Conservation (phyloP, 805 yeast species). For the Millerozyma acaciae region DNA sequence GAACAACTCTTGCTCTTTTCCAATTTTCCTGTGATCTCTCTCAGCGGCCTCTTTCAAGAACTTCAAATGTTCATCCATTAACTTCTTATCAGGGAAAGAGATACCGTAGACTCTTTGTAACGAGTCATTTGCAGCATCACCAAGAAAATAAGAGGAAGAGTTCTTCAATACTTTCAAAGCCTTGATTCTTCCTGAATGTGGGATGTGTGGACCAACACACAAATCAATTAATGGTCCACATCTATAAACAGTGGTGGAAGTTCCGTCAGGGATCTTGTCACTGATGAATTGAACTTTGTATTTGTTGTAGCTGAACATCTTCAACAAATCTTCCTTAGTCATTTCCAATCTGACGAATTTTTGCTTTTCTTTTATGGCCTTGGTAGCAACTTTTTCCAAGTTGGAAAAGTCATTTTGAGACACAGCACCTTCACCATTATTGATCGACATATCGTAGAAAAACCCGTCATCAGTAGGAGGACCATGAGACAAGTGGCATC, state of each 20-base stretch:
- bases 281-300: conserved; percentile 85
- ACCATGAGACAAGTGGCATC: conserved; percentile 83
- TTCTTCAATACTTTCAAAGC: conserved; percentile 91
- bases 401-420: conserved; percentile 78
- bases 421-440: conserved; percentile 64
- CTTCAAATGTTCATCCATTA: conserved; percentile 90
- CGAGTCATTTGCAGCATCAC: conserved; percentile 89
- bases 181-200: conserved; percentile 95
- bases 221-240: conserved; percentile 96
- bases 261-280: conserved; percentile 92
- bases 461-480: conserved; percentile 98
- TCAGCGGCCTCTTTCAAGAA: conserved; percentile 93
- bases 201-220: conserved; percentile 97
- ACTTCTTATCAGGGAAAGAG: conserved; percentile 96
- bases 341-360: conserved; percentile 89
- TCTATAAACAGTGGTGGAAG: conserved; percentile 93
- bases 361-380: conserved; percentile 92
- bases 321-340: conserved; percentile 84
- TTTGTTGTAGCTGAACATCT: conserved; percentile 94
- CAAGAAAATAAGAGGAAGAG: conserved; percentile 93
- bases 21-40: conserved; percentile 95
- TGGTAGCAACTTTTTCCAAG: conserved; percentile 82
- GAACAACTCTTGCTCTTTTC: conserved; percentile 93
- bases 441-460: conserved; percentile 92
- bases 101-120: conserved; percentile 97